Base-by-base conservation (phyloP, 1,284 basidiomycete genomes). In the Marasmius tenuissimus region DNA sequence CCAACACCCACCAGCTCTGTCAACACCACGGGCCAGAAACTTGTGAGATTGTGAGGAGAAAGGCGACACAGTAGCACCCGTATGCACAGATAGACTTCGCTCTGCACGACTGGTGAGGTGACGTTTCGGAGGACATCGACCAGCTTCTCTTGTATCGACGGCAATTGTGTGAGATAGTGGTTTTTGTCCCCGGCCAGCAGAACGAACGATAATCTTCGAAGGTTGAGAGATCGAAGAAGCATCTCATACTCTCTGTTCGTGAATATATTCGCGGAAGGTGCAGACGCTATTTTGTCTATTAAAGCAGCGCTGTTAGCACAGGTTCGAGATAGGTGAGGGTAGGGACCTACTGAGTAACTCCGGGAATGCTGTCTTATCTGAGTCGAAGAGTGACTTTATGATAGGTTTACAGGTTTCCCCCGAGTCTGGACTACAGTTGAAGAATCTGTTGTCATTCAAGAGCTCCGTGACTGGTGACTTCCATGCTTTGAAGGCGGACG, bases 1-100 rank as follows among this genome's bases (percentile, higher is more conserved):
- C 16, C 18, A 53, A 16, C 38, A 76, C 88, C 66, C 69, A 93
- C 94, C 69, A 98, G 77, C 76, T 99, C 97, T 1, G 96, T 93
- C 66, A 98, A 76, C 58, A 99, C 85, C 37, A 98, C 93, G 0
- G 97, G 97, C 97, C 97, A 99, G 75, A 99, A 95, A 67, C 94
- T 95, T 14, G 93, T 89, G 69, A 99, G 73, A 72, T 98, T 97
- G 69, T 97, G 92, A 4, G 93, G 86, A 9, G 91, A 92, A 61
- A 98, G 85, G n/a, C 97, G 88, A 71, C 94, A 96, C 61, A 99
- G 82, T 35, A 99, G 76, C 1, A 98, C 92, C 9, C 97, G 84
- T 58, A 99, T 86, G 71, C 96, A 98, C 5, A 99, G 84, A 73
- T 96, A 99, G 4, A 95, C 93, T 73, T 99, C 97, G 66, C 92